Evolutionary conservation across 2,329 filamentous ascomycete genomes (phyloP).

Genomic region (Simplicillium sp.): DNA sequence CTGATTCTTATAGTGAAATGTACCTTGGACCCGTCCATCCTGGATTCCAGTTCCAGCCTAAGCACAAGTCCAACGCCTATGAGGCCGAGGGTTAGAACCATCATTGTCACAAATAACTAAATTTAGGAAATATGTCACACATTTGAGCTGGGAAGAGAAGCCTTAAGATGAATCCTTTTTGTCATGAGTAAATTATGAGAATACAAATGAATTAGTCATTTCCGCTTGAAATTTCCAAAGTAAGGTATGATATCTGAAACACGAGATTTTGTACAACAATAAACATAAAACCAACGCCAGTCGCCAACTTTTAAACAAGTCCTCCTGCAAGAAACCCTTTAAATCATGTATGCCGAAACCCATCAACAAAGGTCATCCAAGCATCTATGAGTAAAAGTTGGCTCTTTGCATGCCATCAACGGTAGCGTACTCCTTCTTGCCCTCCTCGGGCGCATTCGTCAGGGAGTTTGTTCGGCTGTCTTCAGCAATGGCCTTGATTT

Average conservation of each 20-base stretch:
- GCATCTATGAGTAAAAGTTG: conserved; percentile 42
- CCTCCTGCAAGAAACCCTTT: background rate
- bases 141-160: background rate
- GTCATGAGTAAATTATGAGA: background rate
- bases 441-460: conserved; percentile 33
- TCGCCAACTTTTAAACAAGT: conserved; percentile 1
- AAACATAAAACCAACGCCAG: conserved; percentile 2
- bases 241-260: background rate
- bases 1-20: conserved; percentile 64
- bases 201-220: background rate
- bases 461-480: conserved; percentile 38
- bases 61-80: conserved; percentile 93
- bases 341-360: background rate
- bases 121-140: background rate
- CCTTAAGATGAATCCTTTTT: background rate
- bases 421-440: conserved; percentile 42
- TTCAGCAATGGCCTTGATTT: conserved; percentile 41
- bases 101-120: background rate
- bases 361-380: conserved; percentile 2
- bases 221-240: background rate
- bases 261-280: background rate
- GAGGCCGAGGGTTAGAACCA: conserved; percentile 57
- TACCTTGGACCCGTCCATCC: conserved; percentile 86
- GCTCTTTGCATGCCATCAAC: conserved; percentile 48
- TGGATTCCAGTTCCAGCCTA: conserved; percentile 89